Conservation (phyloP, 2,329 filamentous ascomycete genomes). For the Fusarium robinianum region DNA sequence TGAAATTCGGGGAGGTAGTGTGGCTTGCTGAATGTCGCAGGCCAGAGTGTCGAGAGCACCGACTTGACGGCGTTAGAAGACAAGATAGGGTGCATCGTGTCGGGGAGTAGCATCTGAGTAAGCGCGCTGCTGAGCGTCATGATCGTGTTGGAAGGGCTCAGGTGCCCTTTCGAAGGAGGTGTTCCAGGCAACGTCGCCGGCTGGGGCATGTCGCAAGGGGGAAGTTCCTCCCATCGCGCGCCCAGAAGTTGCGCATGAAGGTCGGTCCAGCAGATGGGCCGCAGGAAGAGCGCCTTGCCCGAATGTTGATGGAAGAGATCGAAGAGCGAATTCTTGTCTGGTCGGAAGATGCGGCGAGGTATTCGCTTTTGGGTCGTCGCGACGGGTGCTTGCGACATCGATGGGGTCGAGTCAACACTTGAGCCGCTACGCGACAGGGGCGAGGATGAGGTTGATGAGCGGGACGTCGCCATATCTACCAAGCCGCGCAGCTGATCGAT, state of each 20-base stretch:
- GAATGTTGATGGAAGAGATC: slow-evolving; percentile 56
- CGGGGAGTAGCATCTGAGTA: slow-evolving; percentile 47
- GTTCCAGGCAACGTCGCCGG: slow-evolving; percentile 42
- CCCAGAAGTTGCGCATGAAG: slow-evolving; percentile 53
- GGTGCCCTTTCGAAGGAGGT: slow-evolving; percentile 43
- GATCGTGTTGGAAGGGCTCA: slow-evolving; percentile 49
- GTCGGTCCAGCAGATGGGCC: slow-evolving; percentile 62
- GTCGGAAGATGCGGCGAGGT: slow-evolving; percentile 43
- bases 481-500: slow-evolving; percentile 38
- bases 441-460: slow-evolving; percentile 13
- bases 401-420: slow-evolving; percentile 30
- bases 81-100: slow-evolving; percentile 40
- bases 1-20: slow-evolving; percentile 48
- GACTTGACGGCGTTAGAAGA: slow-evolving; percentile 49
- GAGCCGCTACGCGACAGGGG: slow-evolving; percentile 17
- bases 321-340: slow-evolving; percentile 55
- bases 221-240: slow-evolving; percentile 50
- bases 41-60: slow-evolving; percentile 53
- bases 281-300: slow-evolving; percentile 53
- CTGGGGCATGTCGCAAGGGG: slow-evolving; percentile 48
- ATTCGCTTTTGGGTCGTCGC: slow-evolving; percentile 31
- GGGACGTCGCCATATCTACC: slow-evolving; percentile 36
- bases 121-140: slow-evolving; percentile 50
- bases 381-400: slow-evolving; percentile 33
- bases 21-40: slow-evolving; percentile 39